Conservation (phyloP, 2,329 filamentous ascomycete genomes). For the Ambrosiella beaveri region DNA sequence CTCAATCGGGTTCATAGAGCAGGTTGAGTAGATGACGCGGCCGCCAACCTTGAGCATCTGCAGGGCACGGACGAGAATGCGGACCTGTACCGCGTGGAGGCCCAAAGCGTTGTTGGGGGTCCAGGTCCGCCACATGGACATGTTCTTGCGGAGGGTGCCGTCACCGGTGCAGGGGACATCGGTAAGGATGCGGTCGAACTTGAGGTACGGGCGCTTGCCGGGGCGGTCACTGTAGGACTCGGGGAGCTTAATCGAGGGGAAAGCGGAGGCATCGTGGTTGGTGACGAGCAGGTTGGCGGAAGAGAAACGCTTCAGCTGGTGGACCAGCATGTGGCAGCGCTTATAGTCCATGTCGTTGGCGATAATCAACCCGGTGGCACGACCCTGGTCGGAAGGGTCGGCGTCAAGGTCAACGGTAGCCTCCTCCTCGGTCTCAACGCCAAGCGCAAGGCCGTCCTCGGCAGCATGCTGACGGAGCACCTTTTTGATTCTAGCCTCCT, state of each 20-base stretch:
- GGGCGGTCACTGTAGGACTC: constrained; percentile 36
- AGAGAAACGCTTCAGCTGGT: constrained; percentile 92
- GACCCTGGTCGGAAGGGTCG: constrained; percentile 57
- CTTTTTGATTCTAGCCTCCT: constrained; percentile 69
- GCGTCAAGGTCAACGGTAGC: constrained; percentile 35
- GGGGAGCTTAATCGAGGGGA: constrained; percentile 77
- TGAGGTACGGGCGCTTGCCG: constrained; percentile 55
- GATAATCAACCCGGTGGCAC: constrained; percentile 79
- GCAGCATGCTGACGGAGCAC: constrained; percentile 47
- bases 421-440: constrained; percentile 30
- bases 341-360: constrained; percentile 97
- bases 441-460: constrained; percentile 39
- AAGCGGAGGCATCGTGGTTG: constrained; percentile 93
- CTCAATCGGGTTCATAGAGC: constrained; percentile 96
- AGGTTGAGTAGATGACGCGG: constrained; percentile 91
- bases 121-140: constrained; percentile 92
- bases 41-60: constrained; percentile 95
- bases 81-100: constrained; percentile 68
- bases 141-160: constrained; percentile 84
- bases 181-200: constrained; percentile 90
- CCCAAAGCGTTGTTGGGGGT: constrained; percentile 72
- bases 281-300: constrained; percentile 94
- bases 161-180: constrained; percentile 96
- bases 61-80: constrained; percentile 78
- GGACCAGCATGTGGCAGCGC: constrained; percentile 89